These are phyloP conservation scores for Dactylis glomerata DNA, from an alignment of 176 grass and related monocot genomes.

Conservation along the genomic window DNA sequence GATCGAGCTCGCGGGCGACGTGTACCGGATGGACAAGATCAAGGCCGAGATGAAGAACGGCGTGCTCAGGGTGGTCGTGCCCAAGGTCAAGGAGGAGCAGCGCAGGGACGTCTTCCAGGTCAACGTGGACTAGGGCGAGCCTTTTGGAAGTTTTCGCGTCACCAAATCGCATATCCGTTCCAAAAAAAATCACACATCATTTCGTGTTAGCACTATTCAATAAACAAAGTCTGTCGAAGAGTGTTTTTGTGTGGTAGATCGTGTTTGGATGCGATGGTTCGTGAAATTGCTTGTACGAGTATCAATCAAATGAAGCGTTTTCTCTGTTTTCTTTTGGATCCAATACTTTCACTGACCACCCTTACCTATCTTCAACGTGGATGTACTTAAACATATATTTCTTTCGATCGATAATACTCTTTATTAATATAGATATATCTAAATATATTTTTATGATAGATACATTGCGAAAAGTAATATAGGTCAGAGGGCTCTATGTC, in stretches of 20 bases:
- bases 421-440: no score
- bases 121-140: slow-evolving; percentile 42
- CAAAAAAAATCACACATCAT: background rate
- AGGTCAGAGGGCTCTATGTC: no score
- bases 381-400: no score
- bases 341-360: no score
- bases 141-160: no score
- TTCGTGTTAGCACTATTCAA: background rate
- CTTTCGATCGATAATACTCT: no score
- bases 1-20: slow-evolving; percentile 58
- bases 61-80: slow-evolving; percentile 80
- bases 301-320: background rate
- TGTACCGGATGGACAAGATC: slow-evolving; percentile 78
- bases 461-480: no score
- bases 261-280: background rate
- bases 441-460: no score
- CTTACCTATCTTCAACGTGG: no score
- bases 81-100: slow-evolving; percentile 72
- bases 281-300: background rate
- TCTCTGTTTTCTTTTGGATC: background rate
- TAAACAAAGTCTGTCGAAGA: background rate
- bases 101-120: slow-evolving; percentile 75
- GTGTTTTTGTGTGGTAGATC: background rate
- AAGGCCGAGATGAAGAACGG: slow-evolving; percentile 96
- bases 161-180: background rate